Conservation (phyloP, 768 basidiomycete species). For the Phlebiopsis flavidoalba region DNA sequence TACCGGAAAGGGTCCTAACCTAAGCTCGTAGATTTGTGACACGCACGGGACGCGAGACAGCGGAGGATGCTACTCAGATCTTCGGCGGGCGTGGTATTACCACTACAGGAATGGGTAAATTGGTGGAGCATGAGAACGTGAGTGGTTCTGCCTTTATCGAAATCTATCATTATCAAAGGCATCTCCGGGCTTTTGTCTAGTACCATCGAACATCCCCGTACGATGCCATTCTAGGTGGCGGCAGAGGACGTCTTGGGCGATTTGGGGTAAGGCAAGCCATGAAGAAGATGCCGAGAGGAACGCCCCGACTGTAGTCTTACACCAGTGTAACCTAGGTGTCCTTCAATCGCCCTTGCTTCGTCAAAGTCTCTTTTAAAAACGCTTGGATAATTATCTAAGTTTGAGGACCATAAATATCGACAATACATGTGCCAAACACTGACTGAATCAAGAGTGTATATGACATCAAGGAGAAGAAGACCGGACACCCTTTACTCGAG, state of each 20-base stretch:
- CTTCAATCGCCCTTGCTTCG: too few species aligned
- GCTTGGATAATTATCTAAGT: too few species aligned
- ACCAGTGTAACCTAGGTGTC: conserved; percentile 28
- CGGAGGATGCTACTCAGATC: conserved; percentile 74
- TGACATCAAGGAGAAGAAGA: too few species aligned
- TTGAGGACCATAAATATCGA: too few species aligned
- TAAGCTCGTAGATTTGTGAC: conserved; percentile 54
- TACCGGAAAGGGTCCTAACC: not conserved
- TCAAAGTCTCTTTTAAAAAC: too few species aligned
- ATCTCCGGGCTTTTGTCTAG: conserved; percentile 31
- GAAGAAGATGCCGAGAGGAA: conserved; percentile 58
- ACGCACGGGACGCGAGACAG: conserved; percentile 58
- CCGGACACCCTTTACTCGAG: too few species aligned
- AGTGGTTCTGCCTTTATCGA: conserved; percentile 18
- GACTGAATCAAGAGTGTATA: too few species aligned
- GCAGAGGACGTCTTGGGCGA: conserved; percentile 73
- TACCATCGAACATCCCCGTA: conserved; percentile 82
- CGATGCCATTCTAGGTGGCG: conserved; percentile 80
- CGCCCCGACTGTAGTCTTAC: too few species aligned
- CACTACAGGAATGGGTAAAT: conserved; percentile 78
- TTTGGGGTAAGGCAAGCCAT: conserved; percentile 67
- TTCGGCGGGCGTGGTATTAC: conserved; percentile 91
- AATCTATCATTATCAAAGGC: not conserved
- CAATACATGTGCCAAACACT: too few species aligned
- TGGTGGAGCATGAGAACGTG: conserved; percentile 77